A percentile compares a stretch with the other conserved stretches of the same genome.
Evolutionary conservation across 2,329 filamentous ascomycete genomes (phyloP).

Genomic region (Ilyonectria mors-panacis): DNA sequence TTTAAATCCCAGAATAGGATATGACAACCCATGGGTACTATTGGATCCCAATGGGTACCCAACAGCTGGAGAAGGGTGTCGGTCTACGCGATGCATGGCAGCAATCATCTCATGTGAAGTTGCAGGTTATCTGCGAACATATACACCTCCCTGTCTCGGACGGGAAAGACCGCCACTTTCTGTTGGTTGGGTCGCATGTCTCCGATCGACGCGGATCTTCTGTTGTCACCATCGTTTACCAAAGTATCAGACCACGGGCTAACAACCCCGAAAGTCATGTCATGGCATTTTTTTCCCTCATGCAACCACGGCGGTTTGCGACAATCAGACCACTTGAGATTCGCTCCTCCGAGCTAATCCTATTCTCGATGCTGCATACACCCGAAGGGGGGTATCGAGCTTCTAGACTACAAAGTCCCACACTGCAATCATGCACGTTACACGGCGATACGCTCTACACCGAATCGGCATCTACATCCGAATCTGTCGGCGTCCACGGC

Average conservation of each 20-base stretch:
- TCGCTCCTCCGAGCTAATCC: not conserved
- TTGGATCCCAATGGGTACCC: not conserved
- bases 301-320: not conserved
- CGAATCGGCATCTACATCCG: not conserved
- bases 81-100: not conserved
- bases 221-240: not conserved
- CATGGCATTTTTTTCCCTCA: not conserved
- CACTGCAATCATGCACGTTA: not conserved
- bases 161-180: not conserved
- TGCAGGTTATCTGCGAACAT: not conserved
- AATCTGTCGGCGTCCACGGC: not conserved
- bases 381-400: not conserved
- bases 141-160: not conserved
- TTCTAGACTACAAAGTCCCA: not conserved
- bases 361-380: not conserved
- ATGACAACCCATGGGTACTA: not conserved
- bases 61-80: not conserved
- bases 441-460: not conserved
- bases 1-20: no score
- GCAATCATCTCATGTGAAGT: not conserved
- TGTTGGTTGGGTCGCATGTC: not conserved
- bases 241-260: slow-evolving; percentile 1
- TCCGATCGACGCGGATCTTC: not conserved
- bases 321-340: not conserved
- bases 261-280: not conserved